A percentile compares a stretch with the other conserved stretches of the same genome.
Conservation (phyloP, 1,284 basidiomycete species). For the Sanghuangporus baumii region DNA sequence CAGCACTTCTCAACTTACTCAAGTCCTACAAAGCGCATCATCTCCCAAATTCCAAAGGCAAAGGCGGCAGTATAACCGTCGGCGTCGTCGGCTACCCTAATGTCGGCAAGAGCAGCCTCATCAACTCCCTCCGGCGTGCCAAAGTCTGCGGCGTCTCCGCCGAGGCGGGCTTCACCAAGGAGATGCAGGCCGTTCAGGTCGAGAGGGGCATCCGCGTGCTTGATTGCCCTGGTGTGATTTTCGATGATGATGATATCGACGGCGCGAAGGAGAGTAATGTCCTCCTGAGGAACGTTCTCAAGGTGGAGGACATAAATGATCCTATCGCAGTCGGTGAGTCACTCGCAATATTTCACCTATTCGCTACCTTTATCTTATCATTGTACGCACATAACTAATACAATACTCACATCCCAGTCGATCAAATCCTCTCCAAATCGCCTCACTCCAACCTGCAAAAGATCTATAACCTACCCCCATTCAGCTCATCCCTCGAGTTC, state of each 20-base stretch:
- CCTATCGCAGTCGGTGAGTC: slow-evolving; percentile 78
- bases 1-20: slow-evolving; percentile 79
- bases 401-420: slow-evolving; percentile 46
- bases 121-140: slow-evolving; percentile 90
- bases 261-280: slow-evolving; percentile 50
- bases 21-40: slow-evolving; percentile 86
- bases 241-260: slow-evolving; percentile 58
- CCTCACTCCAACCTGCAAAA: slow-evolving; percentile 64
- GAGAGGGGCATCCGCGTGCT: slow-evolving; percentile 91
- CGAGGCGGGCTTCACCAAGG: slow-evolving; percentile 92
- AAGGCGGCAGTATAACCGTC: slow-evolving; percentile 66
- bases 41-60: background rate
- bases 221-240: slow-evolving; percentile 95
- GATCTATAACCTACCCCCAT: slow-evolving; percentile 81
- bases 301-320: slow-evolving; percentile 89
- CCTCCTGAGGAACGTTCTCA: slow-evolving; percentile 87
- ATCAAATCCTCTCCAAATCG: slow-evolving; percentile 77
- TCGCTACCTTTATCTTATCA: background rate
- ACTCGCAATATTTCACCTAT: background rate
- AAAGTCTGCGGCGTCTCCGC: slow-evolving; percentile 93
- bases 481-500: slow-evolving; percentile 65
- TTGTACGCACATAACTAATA: slow-evolving; percentile 7
- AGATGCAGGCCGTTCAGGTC: slow-evolving; percentile 89
- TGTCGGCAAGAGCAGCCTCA: slow-evolving; percentile 93
- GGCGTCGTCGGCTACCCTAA: slow-evolving; percentile 97